Conservation (phyloP, 306 rosid species). For the Chamaecrista fasciculata region DNA sequence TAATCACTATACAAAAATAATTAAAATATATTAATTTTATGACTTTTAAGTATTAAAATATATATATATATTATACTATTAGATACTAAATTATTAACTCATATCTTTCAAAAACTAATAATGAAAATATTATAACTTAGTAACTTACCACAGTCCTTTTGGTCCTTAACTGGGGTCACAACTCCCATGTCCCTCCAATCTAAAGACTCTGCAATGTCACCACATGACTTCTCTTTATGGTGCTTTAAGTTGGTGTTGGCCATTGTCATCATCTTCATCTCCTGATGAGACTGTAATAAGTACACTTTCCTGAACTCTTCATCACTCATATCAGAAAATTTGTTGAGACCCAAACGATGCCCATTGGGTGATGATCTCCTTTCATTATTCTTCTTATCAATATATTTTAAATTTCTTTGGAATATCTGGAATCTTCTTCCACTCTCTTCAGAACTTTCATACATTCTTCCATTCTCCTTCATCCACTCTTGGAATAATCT, state of each 20-base stretch:
- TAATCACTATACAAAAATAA: too few relatives aligned
- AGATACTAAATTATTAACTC: too few relatives aligned
- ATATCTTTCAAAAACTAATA: too few relatives aligned
- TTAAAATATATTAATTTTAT: too few relatives aligned
- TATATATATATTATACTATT: too few relatives aligned
- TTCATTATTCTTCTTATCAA: constrained; percentile 43
- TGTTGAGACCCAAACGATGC: constrained; percentile 43
- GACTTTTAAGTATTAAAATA: too few relatives aligned
- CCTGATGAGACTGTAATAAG: too few relatives aligned
- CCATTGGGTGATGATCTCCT: constrained; percentile 13
- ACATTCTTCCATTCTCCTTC: constrained; percentile 35
- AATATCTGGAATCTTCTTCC: constrained; percentile 42
- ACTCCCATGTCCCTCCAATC: constrained; percentile 58
- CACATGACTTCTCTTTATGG: background rate
- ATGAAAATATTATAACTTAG: too few relatives aligned
- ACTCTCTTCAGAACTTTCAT: constrained; percentile 39
- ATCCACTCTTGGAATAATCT: constrained; percentile 47
- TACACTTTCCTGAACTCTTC: constrained; percentile 42
- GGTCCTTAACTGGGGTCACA: constrained; percentile 51
- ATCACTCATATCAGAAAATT: constrained; percentile 49
- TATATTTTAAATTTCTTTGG: constrained; percentile 40
- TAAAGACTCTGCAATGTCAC: constrained; percentile 30
- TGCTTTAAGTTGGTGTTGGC: background rate
- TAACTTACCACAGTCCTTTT: constrained; percentile 39
- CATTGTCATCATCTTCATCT: background rate